Evolutionary conservation across 164 flowering plant species (phyloP), one percentile per base, ranked within the genome.

Genomic region (Magnolia sinica): DNA sequence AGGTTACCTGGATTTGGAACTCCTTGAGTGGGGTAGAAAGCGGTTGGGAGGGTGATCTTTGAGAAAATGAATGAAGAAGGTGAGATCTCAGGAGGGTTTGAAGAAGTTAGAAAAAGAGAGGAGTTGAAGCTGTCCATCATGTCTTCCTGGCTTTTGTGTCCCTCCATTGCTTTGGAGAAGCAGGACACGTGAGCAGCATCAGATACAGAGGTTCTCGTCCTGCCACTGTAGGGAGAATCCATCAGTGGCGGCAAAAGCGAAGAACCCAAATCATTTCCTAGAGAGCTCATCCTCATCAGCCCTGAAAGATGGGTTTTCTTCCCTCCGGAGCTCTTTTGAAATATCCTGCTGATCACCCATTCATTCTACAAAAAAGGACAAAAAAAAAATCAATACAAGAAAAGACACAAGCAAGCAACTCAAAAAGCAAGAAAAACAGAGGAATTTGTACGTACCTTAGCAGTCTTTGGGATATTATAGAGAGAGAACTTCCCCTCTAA

Each of bases 321-420:
- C 77, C 91, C 97, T n/a, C 90, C 88, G 4, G 85, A 73, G 73
- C 83, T 88, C 87, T 96, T 96, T 37, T 96, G 86, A 75, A 94
- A 96, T 6, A 96, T 87, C 85, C 99, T 88, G 79, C 92, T 84
- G n/a, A 94, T 90, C 77, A 92, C 98, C 99, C 99, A 96, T 74
- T 96, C 99, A 80, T 92, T 92, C 99, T 96, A 87, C 81, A 84
- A 59, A 68, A 58, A 5, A 31, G 31, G 76, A 16, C 73, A 24
- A 16, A 18, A 77, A 66, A 50, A 5, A 78, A 0, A 73, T 31
- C 67, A 73, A 67, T 49, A 51, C 75, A 72, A 74, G 49, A 78
- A 68, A 73, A 19, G 64, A 71, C 22, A 71, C 22, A 18, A 68
- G 63, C 66, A 59, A 69, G 4, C 1, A 11, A 24, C 31, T 20